Base-by-base conservation (phyloP, 768 basidiomycete genomes). In the Piloderma croceum region DNA sequence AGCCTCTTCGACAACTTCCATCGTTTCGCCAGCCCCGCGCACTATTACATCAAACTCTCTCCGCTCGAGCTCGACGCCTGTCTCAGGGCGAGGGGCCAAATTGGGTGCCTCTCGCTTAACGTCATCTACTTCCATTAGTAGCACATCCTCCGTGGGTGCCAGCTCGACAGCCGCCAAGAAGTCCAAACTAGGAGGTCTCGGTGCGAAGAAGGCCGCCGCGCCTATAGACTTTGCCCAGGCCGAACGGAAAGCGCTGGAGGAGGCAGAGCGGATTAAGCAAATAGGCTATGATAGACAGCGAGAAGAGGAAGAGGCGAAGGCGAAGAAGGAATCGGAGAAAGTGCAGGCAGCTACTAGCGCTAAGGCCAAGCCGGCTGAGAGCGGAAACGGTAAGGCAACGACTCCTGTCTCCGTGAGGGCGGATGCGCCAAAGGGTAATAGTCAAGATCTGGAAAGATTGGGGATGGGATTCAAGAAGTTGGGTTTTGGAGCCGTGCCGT, bases 191-290 rank as follows among this genome's bases (percentile, higher is more conserved):
- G 89, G 87, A 20, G 72, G 73, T 18, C 73, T 92, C 2, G 93
- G 94, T 11, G 96, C 93, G 7, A 84, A 86, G 57, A 93, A 90
- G 60, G 77, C 90, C 0, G 81, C 78, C 6, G 60, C 75, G 3
- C 76, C 85, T 1, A 81, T 97, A 49, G 82, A 97, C 63, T 99
- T 99, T 58, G 96, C 86, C 15, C 90, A 90, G 51, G 96, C 91
- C 0, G 93, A 98, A 60, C 71, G 83, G 21, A 85, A 84, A 50
- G 96, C 96, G 0, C 58, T 75, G 20, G 93, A 91, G 54, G 96
- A 98, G 59, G 92, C 90, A 19, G 93, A 93, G 62, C 74, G 91
- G 42, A 77, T 92, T 59, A 86, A 88, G 59, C 81, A 92, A 50
- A 74, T 96, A 13, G 94, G 93, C 0, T 96, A 97, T 56, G 90